Base-by-base conservation (phyloP, 257 asterid genomes). In the Solanum tarapatanum region DNA sequence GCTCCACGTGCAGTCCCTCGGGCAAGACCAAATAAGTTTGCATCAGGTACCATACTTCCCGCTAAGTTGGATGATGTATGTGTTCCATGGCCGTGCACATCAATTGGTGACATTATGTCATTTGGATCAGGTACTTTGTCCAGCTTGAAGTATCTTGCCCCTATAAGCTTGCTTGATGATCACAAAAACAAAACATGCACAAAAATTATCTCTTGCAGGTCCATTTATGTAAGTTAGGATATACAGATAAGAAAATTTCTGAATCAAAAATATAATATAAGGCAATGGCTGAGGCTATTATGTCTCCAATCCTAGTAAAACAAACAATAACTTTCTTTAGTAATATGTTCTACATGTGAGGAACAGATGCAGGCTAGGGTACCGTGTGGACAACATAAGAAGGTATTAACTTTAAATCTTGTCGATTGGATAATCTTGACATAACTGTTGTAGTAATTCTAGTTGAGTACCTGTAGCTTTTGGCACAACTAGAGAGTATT, bases 41-140 rank as follows among this genome's bases (percentile, higher is more conserved):
- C 98, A 39, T 91, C 88, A 0, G 93, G 92, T 36, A 95, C 94
- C 7, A 89, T 79, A 51, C 90, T 92, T 60, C 99, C 98, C 2
- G 97, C 98, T 88, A 92, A 88, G 84, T 98, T 96, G 3, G 98
- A 95, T 13, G 99, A 93, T n/a, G 98, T 96, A 82, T 96, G 99
- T 24, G 98, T 96, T 12, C 99, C 99, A 19, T 96, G 99, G 30
- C 99, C 99, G 10, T 95, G 92, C 36, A 90, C 92, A 14, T 96
- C 99, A 68, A 94, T 75, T 5, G 98, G 98, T 8, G 98, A 96
- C 70, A 93, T 55, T 68, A 92, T 90, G 90, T 95, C 99, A 9
- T 36, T 43, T 3, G 95, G 92, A 72, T 92, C 94, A 16, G 87
- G 91, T 36, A 11, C 19, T 76, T 90, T 90, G 87, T 95, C 98